Conservation (phyloP, 2,329 filamentous ascomycete genomes). For the Parasarocladium wereldwijsianum region DNA sequence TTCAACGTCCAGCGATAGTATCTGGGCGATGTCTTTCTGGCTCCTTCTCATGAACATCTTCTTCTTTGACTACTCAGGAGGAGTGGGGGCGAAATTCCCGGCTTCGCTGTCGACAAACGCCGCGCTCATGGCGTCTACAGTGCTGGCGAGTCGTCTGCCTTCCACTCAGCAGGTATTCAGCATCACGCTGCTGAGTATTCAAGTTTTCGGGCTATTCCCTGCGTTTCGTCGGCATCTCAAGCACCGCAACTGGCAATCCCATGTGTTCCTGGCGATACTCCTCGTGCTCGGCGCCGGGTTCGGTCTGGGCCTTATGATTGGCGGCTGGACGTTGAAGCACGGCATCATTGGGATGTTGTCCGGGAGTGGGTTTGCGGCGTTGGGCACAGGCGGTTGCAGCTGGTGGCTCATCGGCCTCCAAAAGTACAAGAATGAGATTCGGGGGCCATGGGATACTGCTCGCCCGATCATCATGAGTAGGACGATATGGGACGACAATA, state of each 20-base stretch:
- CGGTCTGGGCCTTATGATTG: slow-evolving; percentile 53
- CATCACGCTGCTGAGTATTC: slow-evolving; percentile 87
- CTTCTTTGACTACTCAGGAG: slow-evolving; percentile 89
- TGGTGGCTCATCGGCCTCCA: slow-evolving; percentile 97
- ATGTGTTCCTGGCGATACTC: slow-evolving; percentile 59
- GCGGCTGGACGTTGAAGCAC: slow-evolving; percentile 37
- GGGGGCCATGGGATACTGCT: slow-evolving; percentile 94
- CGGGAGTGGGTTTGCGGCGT: slow-evolving; percentile 55
- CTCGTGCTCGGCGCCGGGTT: slow-evolving; percentile 70
- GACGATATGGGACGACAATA: slow-evolving; percentile 30
- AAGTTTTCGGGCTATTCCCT: slow-evolving; percentile 95
- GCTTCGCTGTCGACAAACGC: slow-evolving; percentile 82
- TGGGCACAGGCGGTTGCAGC: slow-evolving; percentile 84
- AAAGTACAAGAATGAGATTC: slow-evolving; percentile 98
- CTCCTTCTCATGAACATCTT: slow-evolving; percentile 91
- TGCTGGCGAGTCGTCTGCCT: slow-evolving; percentile 77
- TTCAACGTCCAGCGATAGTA: slow-evolving; percentile 85
- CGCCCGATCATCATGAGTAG: slow-evolving; percentile 69
- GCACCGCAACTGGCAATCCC: slow-evolving; percentile 67
- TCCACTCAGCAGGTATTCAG: slow-evolving; percentile 91
- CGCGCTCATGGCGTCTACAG: slow-evolving; percentile 88
- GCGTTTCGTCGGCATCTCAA: slow-evolving; percentile 84
- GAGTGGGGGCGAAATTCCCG: slow-evolving; percentile 47
- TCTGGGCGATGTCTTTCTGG: slow-evolving; percentile 94
- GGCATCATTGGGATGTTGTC: slow-evolving; percentile 59